Base-by-base conservation (phyloP, 1,139 yeast species). In the Meyerozyma athensensis region DNA sequence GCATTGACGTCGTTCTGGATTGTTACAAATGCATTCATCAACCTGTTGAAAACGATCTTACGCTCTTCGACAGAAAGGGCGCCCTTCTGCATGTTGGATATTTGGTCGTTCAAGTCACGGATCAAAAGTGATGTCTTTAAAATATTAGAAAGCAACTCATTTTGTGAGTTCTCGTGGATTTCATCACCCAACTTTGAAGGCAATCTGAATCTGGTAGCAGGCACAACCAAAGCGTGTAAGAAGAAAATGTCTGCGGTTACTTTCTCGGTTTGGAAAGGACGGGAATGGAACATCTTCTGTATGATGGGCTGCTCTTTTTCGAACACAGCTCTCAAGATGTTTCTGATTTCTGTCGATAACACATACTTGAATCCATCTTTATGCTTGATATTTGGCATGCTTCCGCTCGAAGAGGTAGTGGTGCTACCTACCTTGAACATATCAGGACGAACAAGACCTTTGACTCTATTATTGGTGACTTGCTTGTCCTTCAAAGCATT, bases 151-250 rank as follows among this genome's bases (percentile, higher is more conserved):
- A 94, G 68, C 45, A 89, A 71, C 61, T 90, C 97, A 61, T 92
- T 92, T 64, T 90, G 96, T 37, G 94, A 69, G 60, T 89, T 90
- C 63, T 94, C 96, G 59, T 92, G 98, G 45, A 92, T 79, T 59
- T 87, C 96, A 42, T 92, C 98, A 40, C 98, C 98, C 42, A 94
- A 72, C 60, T 90, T 90, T n/a, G 96, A 84, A 12, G 98, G 98
- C 48, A 92, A 75, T 63, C 99, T 77, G 70, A 92, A 94, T 61
- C 97, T 76, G 4, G 98, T 94, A 36, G 98, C 94, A 24, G 99
- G 98, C 26, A 94, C 97, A 38, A 89, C 83, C 42, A 94, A 68
- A 5, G 87, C 78, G 49, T 86, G 90, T 50, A 87, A 73, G 68
- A 94, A 94, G 63, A 92, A 94, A 72, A 87, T 76, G 54, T 92